Evolutionary conservation across 306 rosid genomes (phyloP), one percentile per base, ranked within the genome.

Genomic region (Coriaria nepalensis): DNA sequence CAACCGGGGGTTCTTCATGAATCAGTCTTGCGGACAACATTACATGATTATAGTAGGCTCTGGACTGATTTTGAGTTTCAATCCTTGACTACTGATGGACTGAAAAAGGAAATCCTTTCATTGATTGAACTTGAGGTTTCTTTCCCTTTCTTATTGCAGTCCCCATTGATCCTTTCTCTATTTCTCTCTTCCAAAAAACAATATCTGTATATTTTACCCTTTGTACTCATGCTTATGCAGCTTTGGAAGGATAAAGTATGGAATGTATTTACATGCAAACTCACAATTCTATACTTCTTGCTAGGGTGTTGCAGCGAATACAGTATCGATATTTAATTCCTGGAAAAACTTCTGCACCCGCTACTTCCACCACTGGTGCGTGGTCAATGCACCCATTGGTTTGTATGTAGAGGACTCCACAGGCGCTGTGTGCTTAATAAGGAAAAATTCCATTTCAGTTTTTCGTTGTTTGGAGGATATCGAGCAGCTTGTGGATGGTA

Each of bases 361-460:
- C 50, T 84, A 84, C 67, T 78, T 76, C 74, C 77, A 68, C 48
- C 73, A 84, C 54, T 90, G 97, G 97, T 73, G 97, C 81, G 81
- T 67, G 76, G 74, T 65, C 78, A 90, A 90, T 67, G 77, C 76
- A 13, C 63, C 71, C 12, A 70, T 76, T 62, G 80, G 86, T 54
- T 73, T 90, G 55, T 71, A 81, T 70, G 65, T 84, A 52, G 97
- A 81, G 62, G 65, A 68, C 64, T 60, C 73, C 43, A 36, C 74
- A 0, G 81, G 53, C 45, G 73, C 74, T 13, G 72, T 90, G 63
- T 95, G 94, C 57, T 64, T 90, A 65, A 72, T 90, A 47, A 74
- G 95, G 75, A 81, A 69, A 68, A 71, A 52, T 61, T 84, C 97
- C 11, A 59, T 84, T 10, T 79, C 97, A 49, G 69, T 84, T 47